Evolutionary conservation across 2,329 filamentous ascomycete genomes (phyloP).

Genomic region (Colletotrichum aenigma): DNA sequence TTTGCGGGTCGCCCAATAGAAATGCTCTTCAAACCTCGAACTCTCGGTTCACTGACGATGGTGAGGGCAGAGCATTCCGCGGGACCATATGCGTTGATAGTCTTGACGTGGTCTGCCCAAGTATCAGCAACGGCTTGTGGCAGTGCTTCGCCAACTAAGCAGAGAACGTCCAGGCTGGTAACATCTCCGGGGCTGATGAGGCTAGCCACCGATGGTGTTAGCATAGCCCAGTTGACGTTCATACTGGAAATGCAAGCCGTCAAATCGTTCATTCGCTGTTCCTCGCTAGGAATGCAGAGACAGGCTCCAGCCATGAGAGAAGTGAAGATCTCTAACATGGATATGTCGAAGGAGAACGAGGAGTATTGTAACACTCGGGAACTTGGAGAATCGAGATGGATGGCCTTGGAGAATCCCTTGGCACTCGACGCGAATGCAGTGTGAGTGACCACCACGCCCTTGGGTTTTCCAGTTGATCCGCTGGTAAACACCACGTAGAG

Average conservation of each 20-base stretch:
- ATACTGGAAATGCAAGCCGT: background rate
- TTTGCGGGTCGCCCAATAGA: background rate
- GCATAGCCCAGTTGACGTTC: conserved; percentile 6
- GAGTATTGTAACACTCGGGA: conserved; percentile 40
- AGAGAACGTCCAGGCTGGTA: background rate
- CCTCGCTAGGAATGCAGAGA: conserved; percentile 40
- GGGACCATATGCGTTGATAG: conserved; percentile 22
- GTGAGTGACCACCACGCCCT: conserved; percentile 10
- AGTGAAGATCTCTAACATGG: conserved; percentile 39
- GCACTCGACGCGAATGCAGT: background rate
- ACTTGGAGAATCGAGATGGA: background rate
- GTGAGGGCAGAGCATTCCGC: conserved; percentile 22
- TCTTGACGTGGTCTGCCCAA: conserved; percentile 18
- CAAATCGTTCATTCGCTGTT: conserved; percentile 35
- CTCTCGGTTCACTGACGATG: background rate
- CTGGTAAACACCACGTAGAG: conserved; percentile 3
- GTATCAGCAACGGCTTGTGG: conserved; percentile 8
- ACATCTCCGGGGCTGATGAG: conserved; percentile 5
- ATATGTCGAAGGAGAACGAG: conserved; percentile 45
- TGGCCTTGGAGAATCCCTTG: background rate
- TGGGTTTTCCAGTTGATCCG: conserved; percentile 12
- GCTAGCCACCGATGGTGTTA: conserved; percentile 18
- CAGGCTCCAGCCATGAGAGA: conserved; percentile 38
- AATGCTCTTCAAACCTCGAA: background rate
- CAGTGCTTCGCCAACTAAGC: conserved; percentile 17